These are phyloP conservation scores for Mycena amicta DNA, from an alignment of 768 basidiomycete genomes.

Conservation along the genomic window DNA sequence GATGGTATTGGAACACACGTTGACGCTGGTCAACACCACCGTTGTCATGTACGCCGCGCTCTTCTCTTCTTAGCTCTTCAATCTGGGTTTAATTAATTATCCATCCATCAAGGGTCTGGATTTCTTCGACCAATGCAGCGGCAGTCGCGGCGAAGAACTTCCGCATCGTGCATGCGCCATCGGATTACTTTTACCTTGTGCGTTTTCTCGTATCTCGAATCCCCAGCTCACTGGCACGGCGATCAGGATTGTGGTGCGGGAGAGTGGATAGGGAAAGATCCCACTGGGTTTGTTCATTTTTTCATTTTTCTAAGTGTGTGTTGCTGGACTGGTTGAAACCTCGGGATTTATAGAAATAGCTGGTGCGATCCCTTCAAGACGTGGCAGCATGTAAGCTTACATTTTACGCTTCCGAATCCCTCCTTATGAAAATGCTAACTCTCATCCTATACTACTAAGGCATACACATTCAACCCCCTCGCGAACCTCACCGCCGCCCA, in stretches of 20 bases:
- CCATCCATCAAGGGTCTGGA: conserved; percentile 71
- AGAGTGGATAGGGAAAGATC: conserved; percentile 62
- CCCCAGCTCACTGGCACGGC: not conserved
- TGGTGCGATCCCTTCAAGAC: conserved; percentile 84
- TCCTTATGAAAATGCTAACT: not conserved
- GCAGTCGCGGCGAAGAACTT: conserved; percentile 63
- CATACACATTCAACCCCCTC: conserved; percentile 74
- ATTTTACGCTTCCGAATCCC: not conserved
- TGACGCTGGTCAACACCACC: conserved; percentile 51
- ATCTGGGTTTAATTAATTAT: not conserved
- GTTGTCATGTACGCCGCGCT: conserved; percentile 52
- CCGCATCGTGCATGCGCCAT: conserved; percentile 67
- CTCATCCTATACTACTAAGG: conserved; percentile 22
- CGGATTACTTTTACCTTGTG: conserved; percentile 77
- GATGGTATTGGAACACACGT: conserved; percentile 61
- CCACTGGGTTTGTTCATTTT: conserved; percentile 43
- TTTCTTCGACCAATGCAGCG: conserved; percentile 60
- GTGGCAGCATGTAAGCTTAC: conserved; percentile 64
- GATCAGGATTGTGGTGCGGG: conserved; percentile 76
- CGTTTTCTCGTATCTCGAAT: conserved; percentile 22
- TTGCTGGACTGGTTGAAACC: not conserved
- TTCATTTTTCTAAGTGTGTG: not conserved
- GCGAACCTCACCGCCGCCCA: conserved; percentile 53
- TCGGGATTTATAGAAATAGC: conserved; percentile 52
- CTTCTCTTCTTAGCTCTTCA: not conserved